These are phyloP conservation scores for Amphirosellinia nigrospora DNA, from an alignment of 495 filamentous ascomycete genomes.

Conservation along the genomic window DNA sequence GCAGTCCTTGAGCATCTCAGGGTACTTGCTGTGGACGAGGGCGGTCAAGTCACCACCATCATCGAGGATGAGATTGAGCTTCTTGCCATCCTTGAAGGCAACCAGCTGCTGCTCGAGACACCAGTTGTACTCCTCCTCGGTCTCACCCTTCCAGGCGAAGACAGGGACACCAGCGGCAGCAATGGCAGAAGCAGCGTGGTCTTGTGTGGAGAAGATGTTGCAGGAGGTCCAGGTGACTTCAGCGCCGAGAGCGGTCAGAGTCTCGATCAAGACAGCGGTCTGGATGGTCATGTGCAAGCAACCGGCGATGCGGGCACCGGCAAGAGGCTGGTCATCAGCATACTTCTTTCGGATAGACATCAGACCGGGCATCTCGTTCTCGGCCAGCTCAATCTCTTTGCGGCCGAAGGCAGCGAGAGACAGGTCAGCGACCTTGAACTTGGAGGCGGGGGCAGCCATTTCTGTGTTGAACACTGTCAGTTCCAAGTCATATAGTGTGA, in stretches of 20 bases:
- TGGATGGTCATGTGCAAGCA: constrained; percentile 99
- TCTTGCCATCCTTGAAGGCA: constrained; percentile 96
- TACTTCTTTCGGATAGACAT: constrained; percentile 96
- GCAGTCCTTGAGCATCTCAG: constrained; percentile 95
- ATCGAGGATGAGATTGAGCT: constrained; percentile 97
- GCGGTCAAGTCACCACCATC: constrained; percentile 97
- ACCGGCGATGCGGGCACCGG: constrained; percentile 87
- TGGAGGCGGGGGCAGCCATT: constrained; percentile 83
- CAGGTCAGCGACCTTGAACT: constrained; percentile 98
- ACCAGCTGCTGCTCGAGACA: constrained; percentile 97
- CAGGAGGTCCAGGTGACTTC: constrained; percentile 98
- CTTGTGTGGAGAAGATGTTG: constrained; percentile 99
- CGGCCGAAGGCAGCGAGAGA: constrained; percentile 97
- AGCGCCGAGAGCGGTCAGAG: constrained; percentile 88
- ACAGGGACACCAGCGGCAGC: constrained; percentile 93
- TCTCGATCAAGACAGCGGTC: constrained; percentile 98
- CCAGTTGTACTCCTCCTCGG: constrained; percentile 99
- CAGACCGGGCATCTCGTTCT: constrained; percentile 98
- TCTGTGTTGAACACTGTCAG: constrained; percentile 28
- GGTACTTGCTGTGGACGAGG: constrained; percentile 97
- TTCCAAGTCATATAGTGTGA: neutral
- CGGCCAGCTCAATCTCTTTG: constrained; percentile 97
- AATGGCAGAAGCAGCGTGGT: constrained; percentile 97
- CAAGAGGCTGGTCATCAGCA: constrained; percentile 87
- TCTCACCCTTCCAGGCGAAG: constrained; percentile 99